Evolutionary conservation across 345 rosid genomes (phyloP), one percentile per base, ranked within the genome.

Genomic region (Citrus mangshanensis): DNA sequence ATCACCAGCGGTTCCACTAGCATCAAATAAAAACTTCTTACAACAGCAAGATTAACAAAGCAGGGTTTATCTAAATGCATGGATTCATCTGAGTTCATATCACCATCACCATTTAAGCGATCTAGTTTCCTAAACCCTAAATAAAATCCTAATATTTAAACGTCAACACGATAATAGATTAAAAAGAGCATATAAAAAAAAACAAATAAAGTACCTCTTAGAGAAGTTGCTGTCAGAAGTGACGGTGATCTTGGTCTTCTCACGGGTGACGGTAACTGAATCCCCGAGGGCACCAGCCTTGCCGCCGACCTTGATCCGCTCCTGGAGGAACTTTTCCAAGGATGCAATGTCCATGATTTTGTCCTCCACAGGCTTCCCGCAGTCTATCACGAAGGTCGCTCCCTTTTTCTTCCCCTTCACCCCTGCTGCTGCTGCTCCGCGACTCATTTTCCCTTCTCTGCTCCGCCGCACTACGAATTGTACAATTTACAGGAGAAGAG

Each of bases 281-380:
- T 91, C 93, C 1, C 94, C 95, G 4, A 93, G 94, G 75, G 92
- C 91, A 24, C 97, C 95, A 0, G 97, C 88, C 77, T 93, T 93
- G 78, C 96, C 98, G 13, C 93, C 93, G 75, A 91, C 96, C 89
- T 92, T 93, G 86, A 92, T 93, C 34, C 92, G 81, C 79, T 92
- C 94, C 83, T 90, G 96, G 74, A 93, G 94, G 79, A 93, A 93
- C 86, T 92, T 93, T 51, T 93, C 94, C 3, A 93, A 85, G 0
- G 96, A 90, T 24, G 93, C 92, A 12, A 92, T 86, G 79, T 93
- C 97, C 96, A 91, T 90, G 67, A 93, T 89, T 85, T 87, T 90
- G 62, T 91, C 94, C 79, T 91, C 94, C 22, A 90, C 94, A 3
- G 95, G 95, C 86, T 93, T 93, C 1, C 87, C 70, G 84, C 92